Conservation (phyloP, 352 stramenopile genomes). For the Phytopythium helicoides region DNA sequence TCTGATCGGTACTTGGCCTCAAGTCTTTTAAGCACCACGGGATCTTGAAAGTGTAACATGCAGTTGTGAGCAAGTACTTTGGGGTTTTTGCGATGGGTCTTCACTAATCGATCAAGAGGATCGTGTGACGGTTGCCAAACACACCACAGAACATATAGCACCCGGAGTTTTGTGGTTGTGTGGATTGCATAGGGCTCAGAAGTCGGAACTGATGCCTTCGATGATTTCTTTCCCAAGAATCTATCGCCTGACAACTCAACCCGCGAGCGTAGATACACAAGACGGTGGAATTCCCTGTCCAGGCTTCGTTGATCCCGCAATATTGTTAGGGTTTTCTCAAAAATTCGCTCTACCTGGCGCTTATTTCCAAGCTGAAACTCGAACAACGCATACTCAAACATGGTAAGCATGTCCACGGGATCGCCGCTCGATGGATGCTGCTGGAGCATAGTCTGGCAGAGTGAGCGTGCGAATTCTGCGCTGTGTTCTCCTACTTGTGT, state of each 20-base stretch:
- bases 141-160: constrained; percentile 37
- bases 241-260: constrained; percentile 12
- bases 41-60: constrained; percentile 10
- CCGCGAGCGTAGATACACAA: constrained; percentile 50
- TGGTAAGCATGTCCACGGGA: constrained; percentile 17
- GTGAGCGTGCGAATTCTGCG: constrained; percentile 17
- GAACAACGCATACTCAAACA: constrained; percentile 54
- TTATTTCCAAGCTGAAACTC: constrained; percentile 44
- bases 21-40: neutral
- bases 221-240: neutral
- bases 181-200: neutral
- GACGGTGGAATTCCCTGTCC: constrained; percentile 36
- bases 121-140: constrained; percentile 27
- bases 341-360: constrained; percentile 48
- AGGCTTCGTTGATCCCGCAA: constrained; percentile 5
- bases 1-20: constrained; percentile 1
- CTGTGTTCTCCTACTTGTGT: neutral
- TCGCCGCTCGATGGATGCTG: constrained; percentile 2
- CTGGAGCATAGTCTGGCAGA: constrained; percentile 34
- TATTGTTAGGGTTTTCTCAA: constrained; percentile 47
- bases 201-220: neutral
- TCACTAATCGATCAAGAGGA: constrained; percentile 34
- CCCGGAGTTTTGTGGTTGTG: constrained; percentile 12
- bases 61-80: constrained; percentile 8
- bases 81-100: constrained; percentile 26